Evolutionary conservation across 2,329 filamentous ascomycete species (phyloP), one percentile per base, ranked within the genome.

Genomic region (Xylaria sp.): DNA sequence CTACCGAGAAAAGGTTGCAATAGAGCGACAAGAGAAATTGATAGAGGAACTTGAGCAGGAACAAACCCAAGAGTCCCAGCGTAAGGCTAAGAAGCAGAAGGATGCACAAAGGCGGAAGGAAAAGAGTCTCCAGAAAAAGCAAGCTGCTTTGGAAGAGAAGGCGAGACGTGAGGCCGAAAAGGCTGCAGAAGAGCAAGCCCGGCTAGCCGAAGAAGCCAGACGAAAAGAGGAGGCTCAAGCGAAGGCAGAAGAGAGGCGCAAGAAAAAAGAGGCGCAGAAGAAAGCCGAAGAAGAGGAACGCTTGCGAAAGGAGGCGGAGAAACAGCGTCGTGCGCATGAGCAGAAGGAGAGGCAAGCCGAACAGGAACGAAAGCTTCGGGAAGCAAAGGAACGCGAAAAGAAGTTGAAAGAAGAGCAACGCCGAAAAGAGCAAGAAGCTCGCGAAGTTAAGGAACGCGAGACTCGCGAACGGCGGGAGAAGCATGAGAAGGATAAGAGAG

Each of bases 1-100:
- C n/a, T 99, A 99, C 82, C 92, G 94, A 80, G 95, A 98, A 83
- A 98, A 98, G 80, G 95, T 99, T 2, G 94, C 96, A 20, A 90
- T 91, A 75, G 95, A 99, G 82, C 92, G 96, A 34, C 95, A 98
- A 78, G 87, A 92, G 77, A 94, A 94, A 79, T 89, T 99, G 25
- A 86, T 99, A 32, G 92, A 98, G 79, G 96, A 99, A 80, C 85
- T 98, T 2, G 91, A 94, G 74, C 93, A 97, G 78, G 96, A 99
- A 80, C 88, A 89, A 72, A 89, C 90, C 65, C 88, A 91, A 59
- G 90, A 92, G 70, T 88, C 90, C 61, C 89, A 95, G 80, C 91
- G 92, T 71, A 94, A 96, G 79, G 94, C 93, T 23, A 98, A 98
- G 84, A 97, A 95, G 81, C 92, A 94, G 57, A 94, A 94, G 78